Evolutionary conservation across 2,329 filamentous ascomycete species (phyloP).

Genomic region (Whalleya microplaca): DNA sequence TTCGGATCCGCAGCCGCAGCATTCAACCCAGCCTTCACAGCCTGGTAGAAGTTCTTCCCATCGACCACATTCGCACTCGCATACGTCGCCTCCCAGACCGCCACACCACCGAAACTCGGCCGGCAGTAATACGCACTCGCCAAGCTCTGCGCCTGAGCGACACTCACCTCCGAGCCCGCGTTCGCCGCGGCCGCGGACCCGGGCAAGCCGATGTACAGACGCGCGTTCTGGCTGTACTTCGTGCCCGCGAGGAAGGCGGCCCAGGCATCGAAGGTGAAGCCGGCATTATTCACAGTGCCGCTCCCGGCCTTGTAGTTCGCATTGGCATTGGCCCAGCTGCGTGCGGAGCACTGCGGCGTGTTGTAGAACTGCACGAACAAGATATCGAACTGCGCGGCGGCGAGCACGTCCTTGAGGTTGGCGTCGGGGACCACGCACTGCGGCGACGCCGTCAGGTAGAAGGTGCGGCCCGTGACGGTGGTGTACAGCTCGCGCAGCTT

Average conservation of each 20-base stretch:
- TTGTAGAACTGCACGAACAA: constrained; percentile 57
- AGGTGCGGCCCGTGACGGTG: constrained; percentile 12
- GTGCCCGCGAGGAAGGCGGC: constrained; percentile 39
- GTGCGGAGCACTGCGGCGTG: constrained; percentile 43
- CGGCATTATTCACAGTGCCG: constrained; percentile 28
- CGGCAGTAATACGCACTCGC: constrained; percentile 44
- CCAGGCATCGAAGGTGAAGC: constrained; percentile 52
- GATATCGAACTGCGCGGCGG: constrained; percentile 41
- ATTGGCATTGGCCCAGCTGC: constrained; percentile 36
- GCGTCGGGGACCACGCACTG: constrained; percentile 49
- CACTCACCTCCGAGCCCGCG: constrained; percentile 41
- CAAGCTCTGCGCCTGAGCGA: constrained; percentile 41
- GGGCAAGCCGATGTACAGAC: constrained; percentile 50
- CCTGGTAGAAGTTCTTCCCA: constrained; percentile 44
- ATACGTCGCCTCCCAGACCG: constrained; percentile 50
- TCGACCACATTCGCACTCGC: constrained; percentile 35
- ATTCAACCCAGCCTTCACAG: constrained; percentile 41
- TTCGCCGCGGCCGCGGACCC: constrained; percentile 35
- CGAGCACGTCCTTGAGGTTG: constrained; percentile 31
- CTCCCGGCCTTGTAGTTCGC: constrained; percentile 33
- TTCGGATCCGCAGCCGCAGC: constrained; percentile 13
- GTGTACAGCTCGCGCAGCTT: constrained; percentile 32
- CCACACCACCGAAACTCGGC: constrained; percentile 49
- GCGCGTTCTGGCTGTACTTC: constrained; percentile 42
- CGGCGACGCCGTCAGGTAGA: constrained; percentile 49